phyloP scores from a whole-genome alignment of 345 rosid genomes.

The Pugionium dolabratum region DNA sequence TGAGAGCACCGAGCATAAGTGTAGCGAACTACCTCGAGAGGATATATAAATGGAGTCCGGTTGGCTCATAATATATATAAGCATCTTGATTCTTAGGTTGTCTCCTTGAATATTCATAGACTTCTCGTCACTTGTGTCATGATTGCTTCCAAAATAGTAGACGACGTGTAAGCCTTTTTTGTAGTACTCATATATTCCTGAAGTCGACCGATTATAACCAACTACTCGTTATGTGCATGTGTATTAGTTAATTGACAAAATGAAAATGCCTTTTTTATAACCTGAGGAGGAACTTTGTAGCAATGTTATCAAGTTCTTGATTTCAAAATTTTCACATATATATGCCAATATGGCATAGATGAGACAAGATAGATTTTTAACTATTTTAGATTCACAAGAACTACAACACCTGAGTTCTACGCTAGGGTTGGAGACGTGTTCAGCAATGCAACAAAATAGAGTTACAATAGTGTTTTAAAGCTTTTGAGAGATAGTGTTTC shows the following conservation, averaged over 20 bases:
- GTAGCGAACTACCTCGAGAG: constrained; percentile 79
- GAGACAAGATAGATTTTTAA: neutral
- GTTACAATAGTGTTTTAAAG: constrained; percentile 52
- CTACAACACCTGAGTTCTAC: constrained; percentile 68
- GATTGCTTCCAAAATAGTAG: constrained; percentile 91
- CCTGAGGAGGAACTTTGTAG: neutral
- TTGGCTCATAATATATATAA: constrained; percentile 47
- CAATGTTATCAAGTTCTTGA: neutral
- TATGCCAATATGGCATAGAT: neutral
- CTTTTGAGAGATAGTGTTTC: constrained; percentile 72
- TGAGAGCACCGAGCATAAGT: constrained; percentile 75
- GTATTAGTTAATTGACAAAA: too few species aligned
- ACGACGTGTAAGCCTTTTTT: constrained; percentile 72
- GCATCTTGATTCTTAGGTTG: constrained; percentile 71
- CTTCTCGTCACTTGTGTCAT: constrained; percentile 79
- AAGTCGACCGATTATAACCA: neutral
- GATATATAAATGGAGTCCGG: constrained; percentile 81
- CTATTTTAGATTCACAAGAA: constrained; percentile 46
- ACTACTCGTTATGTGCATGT: neutral
- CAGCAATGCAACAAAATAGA: constrained; percentile 71
- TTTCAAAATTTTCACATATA: neutral
- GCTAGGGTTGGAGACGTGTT: constrained; percentile 76
- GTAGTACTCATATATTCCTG: constrained; percentile 9
- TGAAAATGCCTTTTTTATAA: neutral
- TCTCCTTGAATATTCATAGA: constrained; percentile 76